Evolutionary conservation across 306 rosid species (phyloP), one percentile per base, ranked within the genome.

Genomic region (Cucumis hystrix): DNA sequence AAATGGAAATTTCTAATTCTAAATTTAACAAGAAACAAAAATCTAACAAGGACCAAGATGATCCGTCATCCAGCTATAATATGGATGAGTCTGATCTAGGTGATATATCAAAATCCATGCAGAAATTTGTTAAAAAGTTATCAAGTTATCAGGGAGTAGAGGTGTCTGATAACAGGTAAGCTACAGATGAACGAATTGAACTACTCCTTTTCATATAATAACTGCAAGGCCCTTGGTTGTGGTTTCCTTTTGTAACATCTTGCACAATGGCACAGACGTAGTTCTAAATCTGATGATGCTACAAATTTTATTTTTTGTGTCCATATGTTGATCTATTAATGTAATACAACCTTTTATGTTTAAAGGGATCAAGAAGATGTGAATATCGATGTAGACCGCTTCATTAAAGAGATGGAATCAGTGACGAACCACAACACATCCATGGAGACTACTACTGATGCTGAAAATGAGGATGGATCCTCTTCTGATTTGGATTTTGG

Each of bases 111-210:
- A 89, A 92, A 74, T 78, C 86, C 82, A 95, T 95, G 99, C 85
- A 87, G 79, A 85, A 89, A 37, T 92, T 96, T 89, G 93, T 96
- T 79, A 82, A 84, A 62, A 89, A 82, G 79, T 79, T 96, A 81
- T 96, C 97, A 77, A 90, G 97, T 87, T 92, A 85, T 77, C 77
- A 96, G 83, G 97, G 99, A 75, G 99, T 92, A 68, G 97, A 96
- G 84, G 90, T 93, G 81, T 93, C 93, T 10, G 87, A 86, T 75
- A 84, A 87, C 87, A 88, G 96, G 98, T 92, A 79, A 63, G 90
- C 8, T 62, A 39, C 40, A 74, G 15, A 16, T 7, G 6, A 59
- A 12, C 21, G 16, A 67, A 40, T 67, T 18, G 10, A 67, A 20
- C 74, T 41, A n/a, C 20, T 67, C 21, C 3, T 67, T 67, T 39